phyloP scores from a whole-genome alignment of 2,329 filamentous ascomycete genomes.

The Neoscytalidium dimidiatum region DNA sequence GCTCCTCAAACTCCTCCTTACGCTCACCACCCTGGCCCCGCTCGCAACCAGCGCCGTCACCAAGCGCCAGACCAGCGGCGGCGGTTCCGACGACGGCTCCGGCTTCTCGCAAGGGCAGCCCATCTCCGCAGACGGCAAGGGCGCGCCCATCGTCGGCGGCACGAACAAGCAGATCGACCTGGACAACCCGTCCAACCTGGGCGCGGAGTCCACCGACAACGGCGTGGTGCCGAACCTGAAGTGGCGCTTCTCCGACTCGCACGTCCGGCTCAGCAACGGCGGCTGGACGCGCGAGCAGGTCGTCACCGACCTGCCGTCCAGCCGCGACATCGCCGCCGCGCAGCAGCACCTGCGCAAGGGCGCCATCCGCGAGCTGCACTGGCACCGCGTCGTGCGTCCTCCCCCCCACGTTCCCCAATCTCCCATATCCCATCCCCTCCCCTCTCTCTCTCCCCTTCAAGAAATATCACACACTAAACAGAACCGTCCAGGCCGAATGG shows the following conservation, averaged over 20 bases:
- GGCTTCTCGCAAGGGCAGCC: conserved; percentile 57
- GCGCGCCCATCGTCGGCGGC: conserved; percentile 61
- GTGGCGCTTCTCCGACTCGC: conserved; percentile 69
- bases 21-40: not conserved
- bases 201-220: conserved; percentile 61
- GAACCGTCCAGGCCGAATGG: conserved; percentile 60
- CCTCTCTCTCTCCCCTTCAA: not conserved
- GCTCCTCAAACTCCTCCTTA: not conserved
- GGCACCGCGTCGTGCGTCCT: conserved; percentile 63
- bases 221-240: conserved; percentile 68
- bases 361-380: conserved; percentile 67
- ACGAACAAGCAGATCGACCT: conserved; percentile 64
- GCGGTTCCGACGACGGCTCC: conserved; percentile 33
- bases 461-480: conserved; percentile 5
- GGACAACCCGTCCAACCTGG: conserved; percentile 65
- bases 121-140: conserved; percentile 59
- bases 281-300: conserved; percentile 70
- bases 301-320: conserved; percentile 65
- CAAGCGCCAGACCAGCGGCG: not conserved
- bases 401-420: too few species aligned
- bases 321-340: conserved; percentile 66
- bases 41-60: not conserved
- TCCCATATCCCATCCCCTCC: not conserved
- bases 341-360: conserved; percentile 70
- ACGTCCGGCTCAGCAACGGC: conserved; percentile 61